Conservation (phyloP, 1,139 yeast species). For the Candida labiduridarum region DNA sequence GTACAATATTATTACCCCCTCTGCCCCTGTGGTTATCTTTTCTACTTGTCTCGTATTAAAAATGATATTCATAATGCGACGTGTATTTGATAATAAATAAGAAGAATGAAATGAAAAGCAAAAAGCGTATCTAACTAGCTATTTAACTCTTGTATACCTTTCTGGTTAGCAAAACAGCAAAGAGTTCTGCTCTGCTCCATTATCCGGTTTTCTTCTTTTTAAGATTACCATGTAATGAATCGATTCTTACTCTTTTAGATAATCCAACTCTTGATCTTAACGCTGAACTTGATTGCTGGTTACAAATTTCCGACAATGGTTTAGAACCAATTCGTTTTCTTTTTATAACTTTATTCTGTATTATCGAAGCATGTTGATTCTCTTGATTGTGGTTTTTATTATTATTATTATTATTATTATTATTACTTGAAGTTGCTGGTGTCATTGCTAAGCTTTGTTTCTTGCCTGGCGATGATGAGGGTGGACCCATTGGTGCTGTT, state of each 20-base stretch:
- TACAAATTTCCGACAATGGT: slow-evolving; percentile 18
- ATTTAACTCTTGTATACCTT: background rate
- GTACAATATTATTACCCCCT: slow-evolving; percentile 18
- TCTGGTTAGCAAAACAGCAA: background rate
- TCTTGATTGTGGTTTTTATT: slow-evolving; percentile 4
- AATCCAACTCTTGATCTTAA: slow-evolving; percentile 31
- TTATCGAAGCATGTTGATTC: background rate
- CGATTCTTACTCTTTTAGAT: slow-evolving; percentile 30
- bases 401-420: background rate
- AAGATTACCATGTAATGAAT: slow-evolving; percentile 32
- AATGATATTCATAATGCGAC: too few species aligned
- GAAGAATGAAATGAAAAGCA: background rate
- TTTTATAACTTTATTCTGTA: background rate
- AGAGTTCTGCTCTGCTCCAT: background rate
- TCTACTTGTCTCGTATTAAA: too few species aligned
- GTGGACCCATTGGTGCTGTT: background rate
- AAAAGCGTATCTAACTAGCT: too few species aligned
- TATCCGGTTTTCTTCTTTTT: slow-evolving; percentile 6
- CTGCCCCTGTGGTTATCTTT: background rate
- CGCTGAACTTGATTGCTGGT: slow-evolving; percentile 18
- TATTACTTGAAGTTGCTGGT: background rate
- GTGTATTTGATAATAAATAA: background rate
- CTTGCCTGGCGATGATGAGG: background rate
- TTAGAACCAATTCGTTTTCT: slow-evolving; percentile 14
- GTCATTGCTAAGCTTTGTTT: background rate